Conservation (phyloP, 2,329 filamentous ascomycete genomes). For the Colletotrichum sp. region DNA sequence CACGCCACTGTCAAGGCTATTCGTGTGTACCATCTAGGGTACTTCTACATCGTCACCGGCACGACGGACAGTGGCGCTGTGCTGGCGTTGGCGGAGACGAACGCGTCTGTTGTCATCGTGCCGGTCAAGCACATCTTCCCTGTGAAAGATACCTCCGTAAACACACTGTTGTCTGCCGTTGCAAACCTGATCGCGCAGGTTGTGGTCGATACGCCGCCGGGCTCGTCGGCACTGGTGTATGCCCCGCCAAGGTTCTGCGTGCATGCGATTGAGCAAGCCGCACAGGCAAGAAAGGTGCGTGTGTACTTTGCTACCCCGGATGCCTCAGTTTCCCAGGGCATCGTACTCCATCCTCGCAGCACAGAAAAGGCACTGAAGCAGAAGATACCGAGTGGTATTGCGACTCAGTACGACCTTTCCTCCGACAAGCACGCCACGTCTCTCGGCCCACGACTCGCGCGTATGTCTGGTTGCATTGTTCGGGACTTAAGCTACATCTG, state of each 20-base stretch:
- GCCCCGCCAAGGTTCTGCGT: background rate
- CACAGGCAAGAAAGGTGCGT: background rate
- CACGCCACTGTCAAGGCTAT: background rate
- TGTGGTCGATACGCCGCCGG: background rate
- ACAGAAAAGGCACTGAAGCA: background rate
- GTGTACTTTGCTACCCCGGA: background rate
- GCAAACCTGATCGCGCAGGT: background rate
- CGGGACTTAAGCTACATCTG: background rate
- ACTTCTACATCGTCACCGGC: background rate
- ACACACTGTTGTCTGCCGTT: background rate
- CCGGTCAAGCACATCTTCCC: background rate
- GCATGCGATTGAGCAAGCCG: background rate
- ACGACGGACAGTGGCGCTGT: background rate
- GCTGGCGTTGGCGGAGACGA: background rate
- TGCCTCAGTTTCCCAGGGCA: background rate
- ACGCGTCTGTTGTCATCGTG: background rate
- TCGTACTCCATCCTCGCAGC: background rate
- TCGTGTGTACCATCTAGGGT: background rate
- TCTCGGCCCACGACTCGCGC: background rate
- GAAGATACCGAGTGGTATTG: background rate
- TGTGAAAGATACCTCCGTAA: background rate
- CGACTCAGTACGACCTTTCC: background rate
- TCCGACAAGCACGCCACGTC: too few species aligned
- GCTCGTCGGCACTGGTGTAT: background rate
- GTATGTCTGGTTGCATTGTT: background rate